Base-by-base conservation (phyloP, 768 basidiomycete species). In the Pilatotrama ljubarskyi region DNA sequence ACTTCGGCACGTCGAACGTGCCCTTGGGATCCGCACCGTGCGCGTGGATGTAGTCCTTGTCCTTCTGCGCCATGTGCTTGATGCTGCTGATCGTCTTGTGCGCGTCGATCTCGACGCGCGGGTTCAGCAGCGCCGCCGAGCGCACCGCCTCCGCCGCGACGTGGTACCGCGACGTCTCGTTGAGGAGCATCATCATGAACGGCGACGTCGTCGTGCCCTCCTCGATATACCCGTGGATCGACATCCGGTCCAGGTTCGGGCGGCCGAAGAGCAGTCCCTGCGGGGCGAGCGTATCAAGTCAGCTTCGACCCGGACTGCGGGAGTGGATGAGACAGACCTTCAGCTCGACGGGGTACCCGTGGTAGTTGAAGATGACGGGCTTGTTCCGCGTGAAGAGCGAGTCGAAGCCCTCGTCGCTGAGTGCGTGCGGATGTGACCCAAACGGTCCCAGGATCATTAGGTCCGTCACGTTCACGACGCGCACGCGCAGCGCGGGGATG, bases 381-480 rank as follows among this genome's bases (percentile, higher is more conserved):
- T 77, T 82, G 68, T 91, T 84, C 22, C 73, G 69, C 7, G 91
- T 92, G 75, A 95, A 93, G 36, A 95, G 78, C 29, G 81, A 75
- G 43, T 82, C 76, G 70, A 91, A 95, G 49, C 81, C 83, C 1
- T 77, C 80, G 25, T 80, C 74, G 64, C 72, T 77, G 58, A 95
- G 76, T 1, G 90, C 79, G 66, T 93, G 92, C 8, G 93, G 92
- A 69, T 95, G 92, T 11, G 79, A 74, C 53, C 88, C 90, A n/a
- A 69, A 71, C 5, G 81, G 77, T 26, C 83, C 82, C 42, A 97
- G 81, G 58, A 95, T 87, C 84, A 97, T 88, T 44, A 95, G 78
- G 67, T 96, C 93, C 1, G 91, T 91, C 59, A 96, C 87, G 64
- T 96, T 95, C 58, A 95, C 85, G 57, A 95, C 90, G 18, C 91